A percentile compares a stretch with the other conserved stretches of the same genome.
These are phyloP conservation scores for Penicillium sp. DNA, from an alignment of 2,329 filamentous ascomycete species.

Conservation along the genomic window DNA sequence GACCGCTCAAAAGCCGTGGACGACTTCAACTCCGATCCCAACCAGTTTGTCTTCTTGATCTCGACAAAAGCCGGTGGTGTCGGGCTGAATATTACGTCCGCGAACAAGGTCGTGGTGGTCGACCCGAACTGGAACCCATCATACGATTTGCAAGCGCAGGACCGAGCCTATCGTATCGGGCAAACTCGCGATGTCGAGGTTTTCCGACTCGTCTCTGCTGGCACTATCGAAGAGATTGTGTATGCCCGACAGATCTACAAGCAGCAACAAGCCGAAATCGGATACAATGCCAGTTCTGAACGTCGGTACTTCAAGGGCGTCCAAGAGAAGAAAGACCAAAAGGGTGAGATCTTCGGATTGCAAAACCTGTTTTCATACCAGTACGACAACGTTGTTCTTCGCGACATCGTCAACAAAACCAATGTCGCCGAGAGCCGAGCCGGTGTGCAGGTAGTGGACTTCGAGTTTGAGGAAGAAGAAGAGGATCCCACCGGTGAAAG, in stretches of 20 bases:
- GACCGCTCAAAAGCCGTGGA: conserved; percentile 78
- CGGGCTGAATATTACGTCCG: conserved; percentile 91
- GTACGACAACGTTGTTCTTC: conserved; percentile 69
- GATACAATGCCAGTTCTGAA: conserved; percentile 86
- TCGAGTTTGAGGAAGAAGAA: conserved; percentile 63
- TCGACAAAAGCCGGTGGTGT: conserved; percentile 90
- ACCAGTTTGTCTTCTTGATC: conserved; percentile 91
- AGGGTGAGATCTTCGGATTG: conserved; percentile 91
- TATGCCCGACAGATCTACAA: conserved; percentile 98
- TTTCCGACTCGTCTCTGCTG: conserved; percentile 81
- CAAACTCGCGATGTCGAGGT: conserved; percentile 92
- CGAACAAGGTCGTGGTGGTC: conserved; percentile 95
- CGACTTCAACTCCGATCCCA: conserved; percentile 82
- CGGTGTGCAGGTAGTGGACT: conserved; percentile 71
- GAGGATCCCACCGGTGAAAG: conserved; percentile 45
- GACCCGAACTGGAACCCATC: conserved; percentile 98
- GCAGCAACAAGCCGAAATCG: conserved; percentile 97
- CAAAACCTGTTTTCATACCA: conserved; percentile 80
- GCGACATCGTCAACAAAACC: conserved; percentile 97
- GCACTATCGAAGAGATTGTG: conserved; percentile 94
- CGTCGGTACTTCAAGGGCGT: conserved; percentile 93
- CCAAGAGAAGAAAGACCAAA: conserved; percentile 72
- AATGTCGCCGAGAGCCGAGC: conserved; percentile 91
- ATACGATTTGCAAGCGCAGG: conserved; percentile 91
- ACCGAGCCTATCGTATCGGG: conserved; percentile 91